Evolutionary conservation across 345 rosid species (phyloP).

Genomic region (Populus davidiana): DNA sequence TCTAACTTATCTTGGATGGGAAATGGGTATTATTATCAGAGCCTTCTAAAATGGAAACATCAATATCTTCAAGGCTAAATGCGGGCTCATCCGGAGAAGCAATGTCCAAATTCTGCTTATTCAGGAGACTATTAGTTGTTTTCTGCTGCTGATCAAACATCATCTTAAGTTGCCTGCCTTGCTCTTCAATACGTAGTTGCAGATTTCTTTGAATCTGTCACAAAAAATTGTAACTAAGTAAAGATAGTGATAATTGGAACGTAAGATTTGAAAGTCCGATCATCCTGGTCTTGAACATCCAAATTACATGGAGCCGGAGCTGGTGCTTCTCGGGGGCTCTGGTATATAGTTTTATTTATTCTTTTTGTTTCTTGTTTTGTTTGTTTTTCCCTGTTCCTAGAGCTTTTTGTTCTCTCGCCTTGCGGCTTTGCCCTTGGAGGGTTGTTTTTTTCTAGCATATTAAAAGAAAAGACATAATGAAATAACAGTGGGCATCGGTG

Average conservation of each 20-base stretch:
- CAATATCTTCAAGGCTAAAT: constrained; percentile 41
- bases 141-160: constrained; percentile 82
- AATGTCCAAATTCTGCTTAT: constrained; percentile 27
- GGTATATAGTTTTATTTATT: no score
- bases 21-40: constrained; percentile 38
- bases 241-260: not conserved
- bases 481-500: not conserved
- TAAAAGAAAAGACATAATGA: not conserved
- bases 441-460: no score
- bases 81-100: constrained; percentile 21
- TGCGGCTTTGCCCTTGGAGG: no score
- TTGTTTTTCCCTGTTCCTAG: not conserved
- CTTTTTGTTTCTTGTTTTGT: not conserved
- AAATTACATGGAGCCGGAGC: no score
- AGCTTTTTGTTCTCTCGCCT: no score
- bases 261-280: not conserved
- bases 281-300: not conserved
- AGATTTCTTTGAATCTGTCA: constrained; percentile 71
- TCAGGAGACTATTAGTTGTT: constrained; percentile 36
- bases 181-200: constrained; percentile 82
- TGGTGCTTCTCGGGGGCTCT: no score
- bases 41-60: constrained; percentile 42
- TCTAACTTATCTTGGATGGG: constrained; percentile 65
- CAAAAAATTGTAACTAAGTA: not conserved
- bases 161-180: constrained; percentile 67